A percentile compares a stretch with the other conserved stretches of the same genome.
Conservation (phyloP, 75 land plant species). For the Chamaecyparis obtusa region DNA sequence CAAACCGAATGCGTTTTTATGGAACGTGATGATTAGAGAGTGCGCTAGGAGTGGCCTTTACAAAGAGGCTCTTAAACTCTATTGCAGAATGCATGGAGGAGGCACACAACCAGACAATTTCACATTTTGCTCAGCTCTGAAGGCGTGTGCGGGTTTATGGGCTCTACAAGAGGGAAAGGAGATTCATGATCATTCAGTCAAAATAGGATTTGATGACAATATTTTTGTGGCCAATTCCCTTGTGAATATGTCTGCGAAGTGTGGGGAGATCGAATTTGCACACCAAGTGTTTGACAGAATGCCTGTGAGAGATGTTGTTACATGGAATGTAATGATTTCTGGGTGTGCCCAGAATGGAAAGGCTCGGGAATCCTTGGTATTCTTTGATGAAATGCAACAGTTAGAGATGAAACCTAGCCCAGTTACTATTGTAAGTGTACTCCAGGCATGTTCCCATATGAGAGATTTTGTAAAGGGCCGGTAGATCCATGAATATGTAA, state of each 20-base stretch:
- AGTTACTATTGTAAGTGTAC: slow-evolving; percentile 21
- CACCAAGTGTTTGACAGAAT: slow-evolving; percentile 18
- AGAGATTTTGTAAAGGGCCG: slow-evolving; percentile 19
- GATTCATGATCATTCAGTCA: slow-evolving; percentile 16
- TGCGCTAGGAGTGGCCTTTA: slow-evolving; percentile 7
- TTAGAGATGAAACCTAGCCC: slow-evolving; percentile 9
- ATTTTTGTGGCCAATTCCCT: slow-evolving; percentile 20
- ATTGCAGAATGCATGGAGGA: slow-evolving; percentile 1
- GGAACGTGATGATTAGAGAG: slow-evolving; percentile 12
- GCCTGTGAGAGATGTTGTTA: slow-evolving; percentile 12
- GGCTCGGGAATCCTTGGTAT: slow-evolving; percentile 15
- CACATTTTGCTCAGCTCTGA: slow-evolving; percentile 19
- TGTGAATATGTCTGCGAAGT: slow-evolving; percentile 12
- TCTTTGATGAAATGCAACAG: slow-evolving; percentile 18
- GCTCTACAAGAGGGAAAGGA: slow-evolving; percentile 1
- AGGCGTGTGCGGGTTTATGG: slow-evolving; percentile 17
- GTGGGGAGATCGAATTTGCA: slow-evolving; percentile 13
- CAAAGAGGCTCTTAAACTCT: neutral
- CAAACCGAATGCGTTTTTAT: neutral
- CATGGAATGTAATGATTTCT: slow-evolving; percentile 30
- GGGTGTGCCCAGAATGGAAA: slow-evolving; percentile 24
- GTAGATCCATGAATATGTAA: neutral
- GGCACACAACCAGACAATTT: slow-evolving; percentile 6
- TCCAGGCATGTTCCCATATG: slow-evolving; percentile 17
- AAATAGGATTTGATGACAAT: slow-evolving; percentile 14